Percentiles rank a stretch among this genome's conserved stretches.
Evolutionary conservation across 345 rosid species (phyloP).

Genomic region (Lagerstroemia speciosa): DNA sequence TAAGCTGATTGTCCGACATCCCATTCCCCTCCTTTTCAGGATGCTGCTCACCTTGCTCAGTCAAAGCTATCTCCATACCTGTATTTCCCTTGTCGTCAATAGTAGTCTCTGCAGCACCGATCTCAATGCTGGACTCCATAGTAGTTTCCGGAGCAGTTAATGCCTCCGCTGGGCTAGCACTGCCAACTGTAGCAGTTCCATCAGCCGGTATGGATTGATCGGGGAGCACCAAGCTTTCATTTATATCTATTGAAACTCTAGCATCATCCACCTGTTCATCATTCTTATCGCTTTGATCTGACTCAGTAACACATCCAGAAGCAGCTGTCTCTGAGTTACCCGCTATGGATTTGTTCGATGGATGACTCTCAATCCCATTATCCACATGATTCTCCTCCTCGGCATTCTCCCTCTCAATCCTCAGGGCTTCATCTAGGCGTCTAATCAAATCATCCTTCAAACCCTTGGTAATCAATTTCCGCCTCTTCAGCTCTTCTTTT

Average conservation of each 20-base stretch:
- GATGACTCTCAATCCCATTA: constrained; percentile 17
- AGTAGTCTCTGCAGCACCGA: constrained; percentile 8
- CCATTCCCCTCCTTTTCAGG: constrained; percentile 17
- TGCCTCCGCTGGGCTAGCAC: constrained; percentile 20
- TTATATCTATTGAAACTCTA: constrained; percentile 32
- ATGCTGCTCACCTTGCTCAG: constrained; percentile 25
- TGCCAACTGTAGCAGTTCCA: constrained; percentile 5
- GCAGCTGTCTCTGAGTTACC: constrained; percentile 19
- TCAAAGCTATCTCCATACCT: constrained; percentile 6
- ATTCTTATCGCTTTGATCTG: constrained; percentile 11
- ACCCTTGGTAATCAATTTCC: constrained; percentile 59
- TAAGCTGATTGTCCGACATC: constrained; percentile 24
- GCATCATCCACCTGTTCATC: constrained; percentile 30
- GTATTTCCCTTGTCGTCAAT: background rate
- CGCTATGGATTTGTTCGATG: constrained; percentile 11
- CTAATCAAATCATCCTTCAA: constrained; percentile 82
- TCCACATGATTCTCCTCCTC: constrained; percentile 16
- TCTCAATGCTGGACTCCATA: constrained; percentile 15
- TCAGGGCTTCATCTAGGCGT: constrained; percentile 72
- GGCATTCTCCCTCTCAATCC: constrained; percentile 29
- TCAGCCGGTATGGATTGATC: constrained; percentile 17
- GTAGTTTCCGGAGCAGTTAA: constrained; percentile 12
- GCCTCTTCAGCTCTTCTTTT: constrained; percentile 85
- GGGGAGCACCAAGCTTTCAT: constrained; percentile 23
- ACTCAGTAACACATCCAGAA: constrained; percentile 16